Percentiles rank a stretch among this genome's conserved stretches.
These are phyloP conservation scores for Globisporangium camurandrum DNA, from an alignment of 352 stramenopile species.

Conservation along the genomic window DNA sequence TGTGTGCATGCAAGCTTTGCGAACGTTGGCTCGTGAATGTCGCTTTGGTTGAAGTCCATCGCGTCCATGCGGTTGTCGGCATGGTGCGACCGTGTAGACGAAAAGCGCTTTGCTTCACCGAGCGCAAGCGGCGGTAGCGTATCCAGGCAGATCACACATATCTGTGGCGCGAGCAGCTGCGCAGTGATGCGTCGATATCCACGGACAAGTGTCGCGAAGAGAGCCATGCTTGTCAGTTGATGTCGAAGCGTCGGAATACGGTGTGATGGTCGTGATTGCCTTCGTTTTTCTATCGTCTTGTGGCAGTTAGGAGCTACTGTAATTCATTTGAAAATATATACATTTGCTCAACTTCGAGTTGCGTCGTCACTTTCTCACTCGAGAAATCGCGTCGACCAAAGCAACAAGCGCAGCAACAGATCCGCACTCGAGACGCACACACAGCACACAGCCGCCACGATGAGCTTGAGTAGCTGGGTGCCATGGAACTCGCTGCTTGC, in stretches of 20 bases:
- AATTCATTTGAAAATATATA: neutral
- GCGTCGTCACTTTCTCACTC: too few relatives aligned
- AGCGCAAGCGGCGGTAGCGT: constrained; percentile 32
- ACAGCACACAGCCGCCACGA: too few relatives aligned
- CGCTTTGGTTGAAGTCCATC: neutral
- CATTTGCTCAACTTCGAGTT: too few relatives aligned
- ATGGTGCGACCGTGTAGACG: neutral
- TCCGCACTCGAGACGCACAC: too few relatives aligned
- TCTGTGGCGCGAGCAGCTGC: constrained; percentile 26
- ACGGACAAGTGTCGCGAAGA: constrained; percentile 42
- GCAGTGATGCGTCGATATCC: constrained; percentile 41
- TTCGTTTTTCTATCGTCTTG: too few relatives aligned
- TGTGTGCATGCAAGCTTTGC: constrained; percentile 46
- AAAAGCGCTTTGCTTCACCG: constrained; percentile 10
- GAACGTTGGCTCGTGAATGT: constrained; percentile 19
- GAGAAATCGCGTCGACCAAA: too few relatives aligned
- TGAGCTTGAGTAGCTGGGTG: constrained; percentile 19
- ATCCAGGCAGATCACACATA: constrained; percentile 62
- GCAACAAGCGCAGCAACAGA: too few relatives aligned
- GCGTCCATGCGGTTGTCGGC: neutral
- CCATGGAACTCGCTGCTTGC: constrained; percentile 47
- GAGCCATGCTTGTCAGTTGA: constrained; percentile 12
- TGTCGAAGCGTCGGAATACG: too few relatives aligned
- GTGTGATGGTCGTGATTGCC: too few relatives aligned
- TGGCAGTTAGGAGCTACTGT: neutral